Conservation (phyloP, 2,329 filamentous ascomycete genomes). For the Sporothrix brasiliensis region DNA sequence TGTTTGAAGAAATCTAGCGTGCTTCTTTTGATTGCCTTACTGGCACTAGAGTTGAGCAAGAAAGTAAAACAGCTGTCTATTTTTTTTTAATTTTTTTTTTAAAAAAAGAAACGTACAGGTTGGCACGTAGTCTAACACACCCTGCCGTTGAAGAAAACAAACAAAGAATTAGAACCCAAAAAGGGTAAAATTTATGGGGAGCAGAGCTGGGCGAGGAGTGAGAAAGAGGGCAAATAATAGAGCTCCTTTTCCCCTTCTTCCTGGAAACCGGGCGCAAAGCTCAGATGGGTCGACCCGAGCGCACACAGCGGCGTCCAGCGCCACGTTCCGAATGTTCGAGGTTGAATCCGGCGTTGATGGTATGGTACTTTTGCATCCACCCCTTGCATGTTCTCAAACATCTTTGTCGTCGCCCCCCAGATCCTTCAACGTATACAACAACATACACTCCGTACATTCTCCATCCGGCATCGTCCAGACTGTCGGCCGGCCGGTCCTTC, state of each 20-base stretch:
- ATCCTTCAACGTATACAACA: too few relatives aligned
- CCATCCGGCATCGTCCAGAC: neutral
- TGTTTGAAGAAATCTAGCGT: neutral
- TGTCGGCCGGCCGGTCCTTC: neutral
- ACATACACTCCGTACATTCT: neutral
- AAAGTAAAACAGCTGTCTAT: neutral
- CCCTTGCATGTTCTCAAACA: constrained; percentile 5
- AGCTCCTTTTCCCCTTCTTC: neutral
- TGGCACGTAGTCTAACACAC: too few relatives aligned
- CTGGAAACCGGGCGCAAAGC: neutral
- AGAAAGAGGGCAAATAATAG: neutral
- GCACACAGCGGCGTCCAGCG: neutral
- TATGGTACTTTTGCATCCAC: neutral
- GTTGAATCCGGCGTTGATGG: too few relatives aligned
- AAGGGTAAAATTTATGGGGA: too few relatives aligned
- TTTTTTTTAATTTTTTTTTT: neutral
- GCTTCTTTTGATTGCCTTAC: neutral
- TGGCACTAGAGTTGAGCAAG: neutral
- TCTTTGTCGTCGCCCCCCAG: neutral
- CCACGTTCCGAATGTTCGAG: neutral
- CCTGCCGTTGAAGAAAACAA: too few relatives aligned
- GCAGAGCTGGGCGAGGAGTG: too few relatives aligned
- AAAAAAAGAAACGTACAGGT: too few relatives aligned
- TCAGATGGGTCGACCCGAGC: neutral
- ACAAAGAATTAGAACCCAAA: too few relatives aligned